Evolutionary conservation across 2,329 filamentous ascomycete genomes (phyloP), one percentile per base, ranked within the genome.

Genomic region (Xylariomycetidae sp.): DNA sequence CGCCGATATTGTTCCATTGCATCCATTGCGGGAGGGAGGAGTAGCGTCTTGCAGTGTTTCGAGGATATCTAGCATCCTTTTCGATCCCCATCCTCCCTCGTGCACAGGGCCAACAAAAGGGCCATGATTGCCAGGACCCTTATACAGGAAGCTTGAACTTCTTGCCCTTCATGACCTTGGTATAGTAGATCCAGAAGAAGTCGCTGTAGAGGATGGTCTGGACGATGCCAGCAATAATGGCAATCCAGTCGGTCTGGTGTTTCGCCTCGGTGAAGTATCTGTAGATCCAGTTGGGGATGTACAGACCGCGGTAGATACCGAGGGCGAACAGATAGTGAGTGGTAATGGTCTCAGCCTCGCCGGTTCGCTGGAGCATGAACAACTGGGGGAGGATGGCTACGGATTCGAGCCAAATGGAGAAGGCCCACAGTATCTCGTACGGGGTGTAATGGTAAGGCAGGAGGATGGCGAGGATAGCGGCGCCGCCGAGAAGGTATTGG

Each of bases 121-220:
- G n/a, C n/a, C n/a, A n/a, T n/a, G n/a, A n/a, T n/a, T n/a, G n/a
- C n/a, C n/a, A n/a, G n/a, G n/a, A n/a, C n/a, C 20, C 33, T 70
- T 77, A 90, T 47, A 90, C 86, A 2, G 85, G 85, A 38, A 90
- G 70, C 62, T 88, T 86, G 62, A 90, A 90, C 69, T 87, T 89
- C 72, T 87, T 85, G 50, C 85, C 85, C 70, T 89, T 87, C 65
- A 89, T 69, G 30, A 90, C 83, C 80, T 96, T 97, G 40, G 84
- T 95, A 68, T 96, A 98, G 70, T 98, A 98, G 55, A 98, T 90
- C 74, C 89, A 98, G 77, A 98, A 98, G 70, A 98, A 98, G 68
- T 98, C 92, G 44, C 88, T 94, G 70, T 98, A 98, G 38, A 98
- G 72, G 30, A 98, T 67, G 1, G 92, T 98, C 72, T 98, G 92